These are phyloP conservation scores for Neocucurbitaria cava DNA, from an alignment of 2,329 filamentous ascomycete genomes.

Conservation along the genomic window DNA sequence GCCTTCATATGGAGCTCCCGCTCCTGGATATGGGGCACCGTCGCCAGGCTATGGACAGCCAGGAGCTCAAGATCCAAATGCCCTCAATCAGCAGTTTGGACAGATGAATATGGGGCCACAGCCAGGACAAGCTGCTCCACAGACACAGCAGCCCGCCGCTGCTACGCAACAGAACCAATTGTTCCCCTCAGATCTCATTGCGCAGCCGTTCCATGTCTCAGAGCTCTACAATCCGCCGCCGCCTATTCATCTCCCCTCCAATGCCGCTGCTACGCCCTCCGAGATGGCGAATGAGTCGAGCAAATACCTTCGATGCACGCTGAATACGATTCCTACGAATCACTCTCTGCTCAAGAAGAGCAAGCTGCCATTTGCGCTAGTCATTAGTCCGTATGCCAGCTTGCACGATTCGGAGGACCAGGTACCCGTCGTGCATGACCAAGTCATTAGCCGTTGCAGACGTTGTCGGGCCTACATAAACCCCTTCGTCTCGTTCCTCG, in stretches of 20 bases:
- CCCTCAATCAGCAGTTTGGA: conserved; percentile 81
- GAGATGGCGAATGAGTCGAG: conserved; percentile 89
- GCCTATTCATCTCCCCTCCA: conserved; percentile 86
- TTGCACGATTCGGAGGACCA: conserved; percentile 92
- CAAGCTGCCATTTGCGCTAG: conserved; percentile 87
- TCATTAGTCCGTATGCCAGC: conserved; percentile 94
- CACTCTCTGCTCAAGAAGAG: conserved; percentile 95
- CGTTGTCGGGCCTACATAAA: conserved; percentile 96
- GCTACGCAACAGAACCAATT: conserved; percentile 72
- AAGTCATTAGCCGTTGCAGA: conserved; percentile 95
- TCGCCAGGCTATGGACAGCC: conserved; percentile 45
- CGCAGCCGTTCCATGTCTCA: conserved; percentile 90
- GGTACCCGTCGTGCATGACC: conserved; percentile 91
- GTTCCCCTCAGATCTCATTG: conserved; percentile 88
- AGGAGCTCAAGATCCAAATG: conserved; percentile 64
- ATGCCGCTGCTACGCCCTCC: conserved; percentile 92
- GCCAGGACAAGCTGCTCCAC: conserved; percentile 42
- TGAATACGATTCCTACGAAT: conserved; percentile 93
- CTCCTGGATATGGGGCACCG: conserved; percentile 51
- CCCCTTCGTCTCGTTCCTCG: conserved; percentile 90
- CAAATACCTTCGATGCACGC: conserved; percentile 92
- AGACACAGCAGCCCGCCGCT: conserved; percentile 38
- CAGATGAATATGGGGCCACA: conserved; percentile 74
- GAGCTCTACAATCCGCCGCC: conserved; percentile 93
- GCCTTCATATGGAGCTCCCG: conserved; percentile 44